Evolutionary conservation across 805 yeast genomes (phyloP).

Genomic region (Groenewaldozyma salmanticensis): DNA sequence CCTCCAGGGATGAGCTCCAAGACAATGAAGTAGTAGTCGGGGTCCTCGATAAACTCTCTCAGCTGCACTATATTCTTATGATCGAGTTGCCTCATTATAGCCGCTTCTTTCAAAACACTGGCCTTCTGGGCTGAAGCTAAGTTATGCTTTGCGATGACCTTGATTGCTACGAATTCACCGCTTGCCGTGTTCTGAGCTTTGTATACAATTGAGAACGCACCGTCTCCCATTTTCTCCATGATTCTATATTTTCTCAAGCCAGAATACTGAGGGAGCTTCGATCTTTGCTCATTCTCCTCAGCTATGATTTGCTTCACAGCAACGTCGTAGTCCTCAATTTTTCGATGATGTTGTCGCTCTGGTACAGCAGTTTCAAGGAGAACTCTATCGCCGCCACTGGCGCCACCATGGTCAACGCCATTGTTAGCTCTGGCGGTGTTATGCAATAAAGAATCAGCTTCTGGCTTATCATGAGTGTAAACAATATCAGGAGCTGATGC

Average conservation of each 20-base stretch:
- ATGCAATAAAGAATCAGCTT: too few species aligned
- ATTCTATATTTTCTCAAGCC: slow-evolving; percentile 31
- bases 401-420: not conserved
- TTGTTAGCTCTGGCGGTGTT: too few species aligned
- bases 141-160: slow-evolving; percentile 56
- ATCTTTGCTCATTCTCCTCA: slow-evolving; percentile 28
- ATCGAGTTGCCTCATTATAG: slow-evolving; percentile 55
- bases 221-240: slow-evolving; percentile 43
- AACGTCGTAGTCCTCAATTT: slow-evolving; percentile 21
- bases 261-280: slow-evolving; percentile 28
- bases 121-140: slow-evolving; percentile 34
- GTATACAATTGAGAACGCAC: slow-evolving; percentile 85
- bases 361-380: not conserved
- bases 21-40: slow-evolving; percentile 48
- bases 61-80: slow-evolving; percentile 56
- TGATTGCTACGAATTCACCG: slow-evolving; percentile 54
- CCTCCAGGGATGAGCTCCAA: slow-evolving; percentile 70
- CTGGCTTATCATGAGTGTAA: too few species aligned
- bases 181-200: slow-evolving; percentile 46
- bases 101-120: slow-evolving; percentile 60
- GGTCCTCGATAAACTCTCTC: slow-evolving; percentile 42
- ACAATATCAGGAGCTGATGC: too few species aligned
- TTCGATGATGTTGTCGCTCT: not conserved
- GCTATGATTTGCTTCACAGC: slow-evolving; percentile 32
- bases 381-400: not conserved